Conservation (phyloP, 305 asterid genomes). For the Withania somnifera region DNA sequence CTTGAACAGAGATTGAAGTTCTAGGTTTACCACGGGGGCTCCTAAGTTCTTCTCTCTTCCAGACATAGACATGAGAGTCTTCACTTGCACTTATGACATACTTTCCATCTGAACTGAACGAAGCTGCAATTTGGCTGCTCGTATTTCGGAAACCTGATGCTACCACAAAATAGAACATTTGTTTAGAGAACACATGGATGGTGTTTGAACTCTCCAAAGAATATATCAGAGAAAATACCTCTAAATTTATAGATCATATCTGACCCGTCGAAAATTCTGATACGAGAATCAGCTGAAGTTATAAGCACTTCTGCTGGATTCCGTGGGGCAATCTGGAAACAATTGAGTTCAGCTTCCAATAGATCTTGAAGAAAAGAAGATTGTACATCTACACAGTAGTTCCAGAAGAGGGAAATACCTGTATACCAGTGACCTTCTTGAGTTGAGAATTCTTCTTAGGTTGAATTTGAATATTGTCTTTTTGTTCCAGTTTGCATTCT, state of each 20-base stretch:
- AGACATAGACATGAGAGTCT: constrained; percentile 72
- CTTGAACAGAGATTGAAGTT: constrained; percentile 23
- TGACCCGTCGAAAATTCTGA: constrained; percentile 61
- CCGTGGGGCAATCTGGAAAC: constrained; percentile 55
- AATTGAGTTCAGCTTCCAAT: background rate
- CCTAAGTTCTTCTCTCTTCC: constrained; percentile 61
- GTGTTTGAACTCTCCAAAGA: background rate
- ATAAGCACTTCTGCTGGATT: constrained; percentile 66
- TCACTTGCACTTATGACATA: constrained; percentile 83
- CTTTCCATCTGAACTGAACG: constrained; percentile 63
- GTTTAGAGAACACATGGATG: background rate
- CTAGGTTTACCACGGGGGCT: constrained; percentile 33
- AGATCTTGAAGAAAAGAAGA: background rate
- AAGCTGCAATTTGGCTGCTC: constrained; percentile 76
- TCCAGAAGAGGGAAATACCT: constrained; percentile 34
- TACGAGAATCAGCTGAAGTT: constrained; percentile 80
- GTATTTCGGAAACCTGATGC: constrained; percentile 75
- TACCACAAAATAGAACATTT: background rate
- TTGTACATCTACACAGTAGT: background rate
- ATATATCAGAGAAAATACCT: constrained; percentile 28
- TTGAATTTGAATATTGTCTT: constrained; percentile 23
- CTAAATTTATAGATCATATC: constrained; percentile 53
- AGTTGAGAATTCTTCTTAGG: constrained; percentile 31
- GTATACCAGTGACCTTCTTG: constrained; percentile 67
- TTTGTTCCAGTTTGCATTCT: constrained; percentile 72